A percentile compares a stretch with the other conserved stretches of the same genome.
These are phyloP conservation scores for Penicillium oxalicum DNA, from an alignment of 2,329 filamentous ascomycete genomes.

Conservation along the genomic window DNA sequence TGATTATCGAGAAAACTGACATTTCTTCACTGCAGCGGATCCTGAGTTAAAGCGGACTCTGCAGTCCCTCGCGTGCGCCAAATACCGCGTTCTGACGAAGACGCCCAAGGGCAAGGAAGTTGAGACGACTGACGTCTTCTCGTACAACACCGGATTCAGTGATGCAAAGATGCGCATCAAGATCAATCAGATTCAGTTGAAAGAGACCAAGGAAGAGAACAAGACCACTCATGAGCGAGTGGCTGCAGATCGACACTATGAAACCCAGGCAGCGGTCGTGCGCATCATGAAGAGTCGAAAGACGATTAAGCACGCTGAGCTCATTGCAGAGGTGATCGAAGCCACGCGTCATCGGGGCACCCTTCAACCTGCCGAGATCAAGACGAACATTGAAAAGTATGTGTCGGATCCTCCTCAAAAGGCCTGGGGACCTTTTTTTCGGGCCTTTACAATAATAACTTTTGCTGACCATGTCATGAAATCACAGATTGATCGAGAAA, in stretches of 20 bases:
- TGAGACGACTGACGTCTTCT: slow-evolving; percentile 71
- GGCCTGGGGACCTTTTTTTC: not conserved
- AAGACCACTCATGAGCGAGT: slow-evolving; percentile 88
- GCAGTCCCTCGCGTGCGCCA: slow-evolving; percentile 90
- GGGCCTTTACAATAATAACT: not conserved
- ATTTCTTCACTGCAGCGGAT: slow-evolving; percentile 47
- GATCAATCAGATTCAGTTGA: slow-evolving; percentile 97
- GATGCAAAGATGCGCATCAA: slow-evolving; percentile 87
- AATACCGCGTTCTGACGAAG: slow-evolving; percentile 76
- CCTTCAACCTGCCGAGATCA: slow-evolving; percentile 80
- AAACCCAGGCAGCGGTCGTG: slow-evolving; percentile 95
- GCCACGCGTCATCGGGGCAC: slow-evolving; percentile 82
- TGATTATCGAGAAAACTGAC: slow-evolving; percentile 17
- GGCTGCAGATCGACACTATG: slow-evolving; percentile 82
- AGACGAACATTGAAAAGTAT: slow-evolving; percentile 92
- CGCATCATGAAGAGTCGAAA: slow-evolving; percentile 95
- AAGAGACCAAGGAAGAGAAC: slow-evolving; percentile 93
- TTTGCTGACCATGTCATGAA: not conserved
- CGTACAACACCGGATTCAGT: slow-evolving; percentile 68
- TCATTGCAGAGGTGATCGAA: slow-evolving; percentile 87
- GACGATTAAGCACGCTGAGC: slow-evolving; percentile 74
- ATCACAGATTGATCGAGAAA: slow-evolving; percentile 75
- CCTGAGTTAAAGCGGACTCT: slow-evolving; percentile 80
- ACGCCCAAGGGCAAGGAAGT: slow-evolving; percentile 80
- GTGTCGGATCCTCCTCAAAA: slow-evolving; percentile 21